phyloP scores from a whole-genome alignment of 495 filamentous ascomycete genomes.

The Penicillium canescens region DNA sequence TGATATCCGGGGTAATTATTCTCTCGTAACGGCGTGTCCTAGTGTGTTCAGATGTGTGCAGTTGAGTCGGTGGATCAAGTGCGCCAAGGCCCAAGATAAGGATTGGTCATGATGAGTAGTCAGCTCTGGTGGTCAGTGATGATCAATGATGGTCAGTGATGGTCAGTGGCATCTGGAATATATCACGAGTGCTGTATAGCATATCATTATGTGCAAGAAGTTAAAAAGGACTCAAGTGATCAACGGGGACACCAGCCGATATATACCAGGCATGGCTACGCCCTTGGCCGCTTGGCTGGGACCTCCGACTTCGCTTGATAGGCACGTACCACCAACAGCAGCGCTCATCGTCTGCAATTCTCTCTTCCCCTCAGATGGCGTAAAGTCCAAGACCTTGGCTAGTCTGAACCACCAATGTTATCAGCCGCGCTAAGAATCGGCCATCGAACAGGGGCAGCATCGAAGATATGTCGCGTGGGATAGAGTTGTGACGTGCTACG shows the following conservation, averaged over 20 bases:
- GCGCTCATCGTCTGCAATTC: background rate
- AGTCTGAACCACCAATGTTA: background rate
- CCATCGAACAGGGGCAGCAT: background rate
- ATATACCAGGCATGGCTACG: conserved; percentile 15
- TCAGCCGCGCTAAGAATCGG: background rate
- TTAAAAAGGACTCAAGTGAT: background rate
- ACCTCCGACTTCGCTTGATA: conserved; percentile 25
- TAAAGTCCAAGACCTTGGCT: background rate
- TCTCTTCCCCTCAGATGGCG: background rate
- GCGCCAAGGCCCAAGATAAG: conserved; percentile 26
- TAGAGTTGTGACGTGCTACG: too few species aligned
- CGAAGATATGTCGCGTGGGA: too few species aligned
- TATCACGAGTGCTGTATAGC: too few species aligned
- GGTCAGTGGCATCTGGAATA: too few species aligned
- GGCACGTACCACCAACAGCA: conserved; percentile 11
- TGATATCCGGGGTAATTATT: conserved; percentile 29
- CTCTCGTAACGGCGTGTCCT: conserved; percentile 26
- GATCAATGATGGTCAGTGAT: too few species aligned
- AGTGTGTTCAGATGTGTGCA: background rate
- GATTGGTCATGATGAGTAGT: conserved; percentile 24
- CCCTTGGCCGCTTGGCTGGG: conserved; percentile 9
- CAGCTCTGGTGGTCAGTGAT: background rate
- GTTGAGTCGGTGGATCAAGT: conserved; percentile 20
- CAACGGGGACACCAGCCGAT: conserved; percentile 12
- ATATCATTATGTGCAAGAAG: background rate